These are phyloP conservation scores for Pythium phragmitis DNA, from an alignment of 352 stramenopile species.

Conservation along the genomic window DNA sequence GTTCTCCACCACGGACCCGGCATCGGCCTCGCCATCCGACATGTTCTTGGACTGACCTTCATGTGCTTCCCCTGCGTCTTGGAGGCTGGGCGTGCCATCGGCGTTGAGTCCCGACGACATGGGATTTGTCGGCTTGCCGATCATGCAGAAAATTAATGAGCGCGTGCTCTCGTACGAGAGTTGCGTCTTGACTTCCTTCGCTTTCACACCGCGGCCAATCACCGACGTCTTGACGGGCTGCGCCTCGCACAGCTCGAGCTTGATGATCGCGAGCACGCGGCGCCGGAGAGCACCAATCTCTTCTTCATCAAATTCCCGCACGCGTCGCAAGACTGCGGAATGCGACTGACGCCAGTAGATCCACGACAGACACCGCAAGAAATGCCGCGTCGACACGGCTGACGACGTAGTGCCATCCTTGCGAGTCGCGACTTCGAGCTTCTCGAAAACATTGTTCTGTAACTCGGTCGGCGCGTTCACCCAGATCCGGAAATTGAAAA, in stretches of 20 bases:
- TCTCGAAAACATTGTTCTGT: conserved; percentile 76
- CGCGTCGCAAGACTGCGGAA: conserved; percentile 48
- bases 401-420: conserved; percentile 73
- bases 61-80: conserved; percentile 43
- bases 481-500: conserved; percentile 88
- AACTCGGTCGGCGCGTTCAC: conserved; percentile 71
- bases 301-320: conserved; percentile 43
- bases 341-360: conserved; percentile 69
- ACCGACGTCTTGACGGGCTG: conserved; percentile 56
- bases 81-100: conserved; percentile 52
- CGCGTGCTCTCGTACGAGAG: conserved; percentile 83
- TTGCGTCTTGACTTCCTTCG: conserved; percentile 67
- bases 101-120: conserved; percentile 64
- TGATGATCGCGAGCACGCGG: conserved; percentile 73
- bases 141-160: conserved; percentile 85
- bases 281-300: conserved; percentile 65
- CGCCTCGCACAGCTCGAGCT: conserved; percentile 78
- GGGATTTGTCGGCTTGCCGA: conserved; percentile 75
- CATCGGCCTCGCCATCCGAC: conserved; percentile 66
- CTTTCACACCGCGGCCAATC: conserved; percentile 52
- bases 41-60: conserved; percentile 46
- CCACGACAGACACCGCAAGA: conserved; percentile 80
- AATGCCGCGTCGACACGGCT: conserved; percentile 74
- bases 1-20: conserved; percentile 68
- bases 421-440: conserved; percentile 73